These are phyloP conservation scores for Lodderomyces theae DNA, from an alignment of 1,139 yeast species.

Conservation along the genomic window DNA sequence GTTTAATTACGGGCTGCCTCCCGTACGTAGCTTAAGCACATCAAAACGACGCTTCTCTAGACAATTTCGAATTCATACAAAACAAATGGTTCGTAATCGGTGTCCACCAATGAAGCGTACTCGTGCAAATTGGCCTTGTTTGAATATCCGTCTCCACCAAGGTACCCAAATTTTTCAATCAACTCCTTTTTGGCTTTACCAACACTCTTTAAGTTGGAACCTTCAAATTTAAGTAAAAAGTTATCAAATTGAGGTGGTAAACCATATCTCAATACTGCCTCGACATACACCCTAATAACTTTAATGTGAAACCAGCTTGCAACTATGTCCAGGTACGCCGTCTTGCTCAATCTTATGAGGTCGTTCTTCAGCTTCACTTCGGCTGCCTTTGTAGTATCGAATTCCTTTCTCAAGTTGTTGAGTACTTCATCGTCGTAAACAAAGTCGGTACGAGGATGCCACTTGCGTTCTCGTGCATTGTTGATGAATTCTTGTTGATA, in stretches of 20 bases:
- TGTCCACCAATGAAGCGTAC: conserved; percentile 87
- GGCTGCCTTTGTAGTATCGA: conserved; percentile 66
- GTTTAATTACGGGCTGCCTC: too few species aligned
- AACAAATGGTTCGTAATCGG: conserved; percentile 95
- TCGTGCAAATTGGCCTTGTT: conserved; percentile 68
- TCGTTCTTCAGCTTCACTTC: conserved; percentile 78
- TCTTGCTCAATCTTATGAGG: conserved; percentile 73
- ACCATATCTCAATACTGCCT: conserved; percentile 86
- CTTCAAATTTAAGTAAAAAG: conserved; percentile 48
- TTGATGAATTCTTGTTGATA: conserved; percentile 65
- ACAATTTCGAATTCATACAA: conserved; percentile 55
- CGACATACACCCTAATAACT: conserved; percentile 53
- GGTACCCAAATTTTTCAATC: conserved; percentile 73
- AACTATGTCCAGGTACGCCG: conserved; percentile 84
- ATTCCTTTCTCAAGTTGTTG: conserved; percentile 72
- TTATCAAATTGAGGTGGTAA: conserved; percentile 89
- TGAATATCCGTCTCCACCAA: conserved; percentile 87
- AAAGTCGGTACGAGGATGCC: conserved; percentile 88
- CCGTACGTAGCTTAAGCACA: too few species aligned
- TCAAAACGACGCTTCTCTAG: conserved; percentile 17
- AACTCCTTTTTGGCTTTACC: conserved; percentile 66
- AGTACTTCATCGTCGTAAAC: conserved; percentile 77
- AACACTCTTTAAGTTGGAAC: conserved; percentile 37
- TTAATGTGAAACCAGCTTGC: conserved; percentile 89
- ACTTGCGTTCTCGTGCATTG: conserved; percentile 79